Conservation (phyloP, 805 yeast genomes). For the Ogataea henricii region DNA sequence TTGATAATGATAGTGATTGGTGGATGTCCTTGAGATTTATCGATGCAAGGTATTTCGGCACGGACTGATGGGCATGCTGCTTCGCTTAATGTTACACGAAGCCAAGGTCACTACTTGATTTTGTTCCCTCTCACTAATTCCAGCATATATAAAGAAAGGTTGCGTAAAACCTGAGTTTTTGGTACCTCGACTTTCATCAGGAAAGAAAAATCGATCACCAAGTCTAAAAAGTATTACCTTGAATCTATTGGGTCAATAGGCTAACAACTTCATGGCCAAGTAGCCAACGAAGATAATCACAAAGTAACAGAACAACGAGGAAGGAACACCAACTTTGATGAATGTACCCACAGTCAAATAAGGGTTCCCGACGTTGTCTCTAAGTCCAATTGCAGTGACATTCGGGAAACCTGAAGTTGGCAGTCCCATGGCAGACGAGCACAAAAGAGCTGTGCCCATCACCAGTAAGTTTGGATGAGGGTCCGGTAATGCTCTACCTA, state of each 20-base stretch:
- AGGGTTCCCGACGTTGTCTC: slow-evolving; percentile 89
- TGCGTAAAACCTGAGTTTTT: background rate
- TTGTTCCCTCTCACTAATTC: no score
- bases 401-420: slow-evolving; percentile 98
- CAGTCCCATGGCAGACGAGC: slow-evolving; percentile 96
- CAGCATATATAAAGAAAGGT: background rate
- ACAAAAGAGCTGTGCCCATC: slow-evolving; percentile 62
- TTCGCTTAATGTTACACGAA: no score
- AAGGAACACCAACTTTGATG: slow-evolving; percentile 88
- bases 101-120: no score
- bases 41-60: slow-evolving; percentile 79
- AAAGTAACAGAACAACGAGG: slow-evolving; percentile 72
- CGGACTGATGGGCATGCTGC: no score
- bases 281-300: slow-evolving; percentile 81
- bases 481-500: slow-evolving; percentile 71
- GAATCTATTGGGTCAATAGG: slow-evolving; percentile 37
- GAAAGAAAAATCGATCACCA: background rate
- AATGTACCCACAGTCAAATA: slow-evolving; percentile 85
- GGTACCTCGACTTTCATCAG: background rate
- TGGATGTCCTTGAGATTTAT: slow-evolving; percentile 69
- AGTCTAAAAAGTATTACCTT: background rate
- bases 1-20: slow-evolving; percentile 47
- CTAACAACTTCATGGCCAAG: slow-evolving; percentile 60
- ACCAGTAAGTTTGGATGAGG: slow-evolving; percentile 88
- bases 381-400: slow-evolving; percentile 93